phyloP scores from a whole-genome alignment of 139 green algal genomes.

The Gonium pectorale region DNA sequence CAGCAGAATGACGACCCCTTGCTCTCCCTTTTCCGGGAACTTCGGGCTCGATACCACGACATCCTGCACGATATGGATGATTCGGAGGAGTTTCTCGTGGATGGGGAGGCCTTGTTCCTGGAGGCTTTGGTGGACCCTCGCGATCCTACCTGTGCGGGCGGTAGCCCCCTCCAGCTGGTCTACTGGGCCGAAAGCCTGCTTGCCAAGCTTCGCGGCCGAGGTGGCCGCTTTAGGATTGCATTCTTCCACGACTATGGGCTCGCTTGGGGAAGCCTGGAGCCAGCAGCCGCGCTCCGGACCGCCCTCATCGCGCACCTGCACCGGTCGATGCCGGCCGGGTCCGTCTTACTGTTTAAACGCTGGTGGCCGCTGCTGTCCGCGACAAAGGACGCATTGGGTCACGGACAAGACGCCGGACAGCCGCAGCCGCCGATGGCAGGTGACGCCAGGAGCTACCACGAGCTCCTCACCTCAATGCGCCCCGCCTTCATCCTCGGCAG shows the following conservation, averaged over 20 bases:
- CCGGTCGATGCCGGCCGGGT: background rate
- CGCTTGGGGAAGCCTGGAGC: background rate
- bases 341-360: background rate
- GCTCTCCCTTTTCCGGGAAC: background rate
- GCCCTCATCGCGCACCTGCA: background rate
- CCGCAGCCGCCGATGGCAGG: too few relatives aligned
- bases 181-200: background rate
- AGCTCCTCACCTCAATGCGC: conserved; percentile 9
- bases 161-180: background rate
- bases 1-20: too few relatives aligned
- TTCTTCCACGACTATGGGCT: conserved; percentile 3
- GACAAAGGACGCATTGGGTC: too few relatives aligned
- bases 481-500: conserved; percentile 7
- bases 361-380: too few relatives aligned
- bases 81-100: conserved; percentile 36
- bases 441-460: background rate
- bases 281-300: background rate
- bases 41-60: conserved; percentile 17
- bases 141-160: background rate
- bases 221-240: conserved; percentile 15
- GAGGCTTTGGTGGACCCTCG: conserved; percentile 6
- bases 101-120: conserved; percentile 19
- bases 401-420: too few relatives aligned
- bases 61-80: conserved; percentile 40
- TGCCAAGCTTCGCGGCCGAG: conserved; percentile 17